Conservation (phyloP, 2,329 filamentous ascomycete genomes). For the Thielaviopsis euricoi region DNA sequence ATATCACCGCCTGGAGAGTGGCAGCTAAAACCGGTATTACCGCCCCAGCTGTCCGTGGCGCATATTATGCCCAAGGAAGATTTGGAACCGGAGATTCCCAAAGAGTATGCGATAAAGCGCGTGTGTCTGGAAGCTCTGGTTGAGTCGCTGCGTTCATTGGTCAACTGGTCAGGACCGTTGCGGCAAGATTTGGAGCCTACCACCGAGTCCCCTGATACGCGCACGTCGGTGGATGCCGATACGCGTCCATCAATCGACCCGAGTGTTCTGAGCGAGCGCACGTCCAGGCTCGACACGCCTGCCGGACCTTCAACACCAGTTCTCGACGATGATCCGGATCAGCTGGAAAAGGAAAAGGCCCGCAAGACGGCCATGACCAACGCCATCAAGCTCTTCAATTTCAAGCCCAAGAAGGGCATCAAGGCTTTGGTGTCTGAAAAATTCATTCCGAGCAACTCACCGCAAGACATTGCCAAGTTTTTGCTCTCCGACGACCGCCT, state of each 20-base stretch:
- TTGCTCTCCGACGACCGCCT: slow-evolving; percentile 65
- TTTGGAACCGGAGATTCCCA: slow-evolving; percentile 55
- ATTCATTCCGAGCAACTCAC: slow-evolving; percentile 66
- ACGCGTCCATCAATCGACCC: slow-evolving; percentile 53
- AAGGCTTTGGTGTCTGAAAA: slow-evolving; percentile 70
- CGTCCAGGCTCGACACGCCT: slow-evolving; percentile 39
- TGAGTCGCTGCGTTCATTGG: slow-evolving; percentile 72
- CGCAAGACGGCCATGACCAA: slow-evolving; percentile 84
- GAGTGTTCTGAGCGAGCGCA: slow-evolving; percentile 33
- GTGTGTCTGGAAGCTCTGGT: slow-evolving; percentile 78
- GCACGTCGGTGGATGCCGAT: slow-evolving; percentile 27
- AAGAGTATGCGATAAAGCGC: slow-evolving; percentile 83
- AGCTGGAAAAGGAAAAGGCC: slow-evolving; percentile 89
- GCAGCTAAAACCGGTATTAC: slow-evolving; percentile 72
- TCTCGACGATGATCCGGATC: slow-evolving; percentile 75
- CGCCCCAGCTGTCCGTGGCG: slow-evolving; percentile 69
- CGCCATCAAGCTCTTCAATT: slow-evolving; percentile 85
- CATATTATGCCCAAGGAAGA: slow-evolving; percentile 48
- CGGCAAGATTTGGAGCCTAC: slow-evolving; percentile 35
- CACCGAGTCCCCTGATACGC: slow-evolving; percentile 20
- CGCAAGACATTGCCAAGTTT: slow-evolving; percentile 73
- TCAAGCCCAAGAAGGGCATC: slow-evolving; percentile 88
- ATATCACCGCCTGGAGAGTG: slow-evolving; percentile 52
- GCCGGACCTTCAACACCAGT: slow-evolving; percentile 45
- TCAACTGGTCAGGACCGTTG: slow-evolving; percentile 67